phyloP scores from a whole-genome alignment of 768 basidiomycete species.

The Boletus barrowsii region DNA sequence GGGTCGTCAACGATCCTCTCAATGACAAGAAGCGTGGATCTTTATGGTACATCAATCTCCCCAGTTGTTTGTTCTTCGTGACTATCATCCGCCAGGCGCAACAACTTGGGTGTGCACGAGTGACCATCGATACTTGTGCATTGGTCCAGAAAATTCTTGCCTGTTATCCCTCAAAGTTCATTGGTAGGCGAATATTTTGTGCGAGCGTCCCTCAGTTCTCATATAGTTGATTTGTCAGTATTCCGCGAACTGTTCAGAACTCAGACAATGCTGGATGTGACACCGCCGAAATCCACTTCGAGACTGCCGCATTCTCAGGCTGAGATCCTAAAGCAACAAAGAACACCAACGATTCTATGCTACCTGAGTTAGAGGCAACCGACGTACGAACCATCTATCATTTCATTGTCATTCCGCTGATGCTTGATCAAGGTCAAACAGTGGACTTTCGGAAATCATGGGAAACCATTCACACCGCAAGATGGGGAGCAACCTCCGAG shows the following conservation, averaged over 20 bases:
- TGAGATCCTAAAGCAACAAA: too few relatives aligned
- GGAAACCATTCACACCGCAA: constrained; percentile 18
- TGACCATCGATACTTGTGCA: neutral
- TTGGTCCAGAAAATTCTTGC: constrained; percentile 1
- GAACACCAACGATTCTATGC: fast-evolving
- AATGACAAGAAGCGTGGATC: too few relatives aligned
- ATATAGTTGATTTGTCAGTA: neutral
- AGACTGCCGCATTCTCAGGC: neutral
- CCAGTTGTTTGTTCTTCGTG: neutral
- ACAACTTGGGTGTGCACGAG: neutral
- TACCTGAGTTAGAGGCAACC: neutral
- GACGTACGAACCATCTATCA: neutral
- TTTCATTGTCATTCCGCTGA: neutral
- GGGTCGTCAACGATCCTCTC: too few relatives aligned
- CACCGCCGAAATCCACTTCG: neutral
- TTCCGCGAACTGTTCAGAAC: constrained; percentile 3
- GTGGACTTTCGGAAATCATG: constrained; percentile 1
- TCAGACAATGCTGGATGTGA: neutral
- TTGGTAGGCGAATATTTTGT: neutral
- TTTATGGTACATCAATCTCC: neutral
- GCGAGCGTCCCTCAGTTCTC: neutral
- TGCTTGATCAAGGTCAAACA: neutral
- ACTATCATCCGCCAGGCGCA: neutral
- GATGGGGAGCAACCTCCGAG: neutral
- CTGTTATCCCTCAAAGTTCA: neutral